These are phyloP conservation scores for Taphrina populina DNA, from an alignment of 1,139 yeast genomes.

Conservation along the genomic window DNA sequence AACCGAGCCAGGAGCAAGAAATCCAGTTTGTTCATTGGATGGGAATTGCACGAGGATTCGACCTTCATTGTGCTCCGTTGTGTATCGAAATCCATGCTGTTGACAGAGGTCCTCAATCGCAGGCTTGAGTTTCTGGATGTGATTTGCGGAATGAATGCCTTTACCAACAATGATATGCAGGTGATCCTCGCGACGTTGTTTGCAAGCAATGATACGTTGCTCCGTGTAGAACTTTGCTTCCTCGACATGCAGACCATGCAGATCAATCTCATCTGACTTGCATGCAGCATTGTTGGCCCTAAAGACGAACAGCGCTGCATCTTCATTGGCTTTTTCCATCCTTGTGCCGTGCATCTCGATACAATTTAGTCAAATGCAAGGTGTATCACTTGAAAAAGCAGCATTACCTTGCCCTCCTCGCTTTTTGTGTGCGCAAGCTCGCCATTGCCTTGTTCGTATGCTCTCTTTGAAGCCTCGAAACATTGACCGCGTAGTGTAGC, in stretches of 20 bases:
- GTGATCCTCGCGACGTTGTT: conserved; percentile 57
- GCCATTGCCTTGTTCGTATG: conserved; percentile 25
- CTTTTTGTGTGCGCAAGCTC: conserved; percentile 24
- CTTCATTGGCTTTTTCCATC: conserved; percentile 68
- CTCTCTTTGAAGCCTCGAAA: conserved; percentile 44
- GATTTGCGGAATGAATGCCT: conserved; percentile 78
- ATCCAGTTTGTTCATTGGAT: conserved; percentile 33
- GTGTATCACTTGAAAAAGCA: neutral
- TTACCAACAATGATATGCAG: conserved; percentile 78
- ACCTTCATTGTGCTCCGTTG: conserved; percentile 73
- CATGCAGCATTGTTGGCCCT: conserved; percentile 85
- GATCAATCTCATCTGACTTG: conserved; percentile 78
- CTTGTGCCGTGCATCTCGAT: conserved; percentile 48
- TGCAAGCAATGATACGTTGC: conserved; percentile 67
- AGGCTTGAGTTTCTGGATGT: conserved; percentile 84
- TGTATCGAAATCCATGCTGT: conserved; percentile 60
- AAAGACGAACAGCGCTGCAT: conserved; percentile 88
- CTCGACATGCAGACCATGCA: conserved; percentile 85
- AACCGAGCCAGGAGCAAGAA: conserved; percentile 28
- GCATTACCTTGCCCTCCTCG: conserved; percentile 20
- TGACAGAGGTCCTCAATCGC: conserved; percentile 77
- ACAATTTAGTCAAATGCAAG: neutral
- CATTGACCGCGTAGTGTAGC: conserved; percentile 58
- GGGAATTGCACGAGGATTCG: conserved; percentile 69
- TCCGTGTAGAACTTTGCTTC: conserved; percentile 81